Percentiles rank a stretch among this genome's conserved stretches.
Evolutionary conservation across 306 rosid species (phyloP).

Genomic region (Trifolium subterraneum): DNA sequence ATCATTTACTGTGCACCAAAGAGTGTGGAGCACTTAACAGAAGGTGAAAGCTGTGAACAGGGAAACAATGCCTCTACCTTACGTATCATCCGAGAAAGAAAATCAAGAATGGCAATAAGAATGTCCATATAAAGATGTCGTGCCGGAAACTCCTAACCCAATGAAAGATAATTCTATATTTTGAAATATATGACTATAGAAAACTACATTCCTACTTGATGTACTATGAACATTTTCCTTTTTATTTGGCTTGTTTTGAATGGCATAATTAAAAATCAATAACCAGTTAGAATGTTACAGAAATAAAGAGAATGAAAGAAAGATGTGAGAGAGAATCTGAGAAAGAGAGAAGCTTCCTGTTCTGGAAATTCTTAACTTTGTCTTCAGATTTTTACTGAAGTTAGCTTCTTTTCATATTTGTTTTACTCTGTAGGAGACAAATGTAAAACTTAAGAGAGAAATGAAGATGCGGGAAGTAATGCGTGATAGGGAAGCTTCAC

Average conservation of each 20-base stretch:
- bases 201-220: background rate
- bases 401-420: slow-evolving; percentile 22
- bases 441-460: slow-evolving; percentile 59
- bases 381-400: slow-evolving; percentile 8
- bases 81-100: background rate
- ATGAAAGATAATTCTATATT: background rate
- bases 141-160: background rate
- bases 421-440: slow-evolving; percentile 63
- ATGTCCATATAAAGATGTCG: background rate
- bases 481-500: slow-evolving; percentile 89
- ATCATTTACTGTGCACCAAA: background rate
- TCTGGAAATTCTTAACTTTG: background rate
- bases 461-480: slow-evolving; percentile 66
- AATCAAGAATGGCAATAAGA: background rate
- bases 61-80: background rate
- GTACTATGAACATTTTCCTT: background rate
- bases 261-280: background rate
- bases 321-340: background rate
- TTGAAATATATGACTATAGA: background rate
- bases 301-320: slow-evolving; percentile 12
- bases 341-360: slow-evolving; percentile 1
- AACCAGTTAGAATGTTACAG: slow-evolving; percentile 2
- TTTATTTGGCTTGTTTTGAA: background rate
- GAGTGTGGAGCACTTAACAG: background rate
- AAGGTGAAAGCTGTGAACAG: background rate